Percentiles rank a stretch among this genome's conserved stretches.
phyloP scores from a whole-genome alignment of 352 stramenopile species.

The Pythium biforme region DNA sequence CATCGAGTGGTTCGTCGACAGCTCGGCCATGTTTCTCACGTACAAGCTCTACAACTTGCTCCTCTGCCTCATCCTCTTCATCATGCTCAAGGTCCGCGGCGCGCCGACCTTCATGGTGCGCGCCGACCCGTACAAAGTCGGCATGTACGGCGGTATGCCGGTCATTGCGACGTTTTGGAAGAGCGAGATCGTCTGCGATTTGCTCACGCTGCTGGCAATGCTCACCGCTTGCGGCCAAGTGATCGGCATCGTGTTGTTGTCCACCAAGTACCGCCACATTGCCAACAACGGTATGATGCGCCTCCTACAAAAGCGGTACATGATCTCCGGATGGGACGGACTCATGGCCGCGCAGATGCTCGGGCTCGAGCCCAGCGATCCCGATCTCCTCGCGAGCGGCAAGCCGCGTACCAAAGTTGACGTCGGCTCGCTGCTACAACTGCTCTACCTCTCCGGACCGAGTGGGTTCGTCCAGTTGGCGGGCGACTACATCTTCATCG shows the following conservation, averaged over 20 bases:
- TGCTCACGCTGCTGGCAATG: constrained; percentile 40
- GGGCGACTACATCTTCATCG: constrained; percentile 53
- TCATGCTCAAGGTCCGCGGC: constrained; percentile 42
- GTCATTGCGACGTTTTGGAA: constrained; percentile 46
- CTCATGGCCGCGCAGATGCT: constrained; percentile 40
- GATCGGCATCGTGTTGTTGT: constrained; percentile 34
- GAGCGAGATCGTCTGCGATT: constrained; percentile 59
- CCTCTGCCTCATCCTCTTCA: constrained; percentile 43
- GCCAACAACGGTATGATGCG: constrained; percentile 48
- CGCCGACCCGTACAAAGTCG: constrained; percentile 32
- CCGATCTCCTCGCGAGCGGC: constrained; percentile 27
- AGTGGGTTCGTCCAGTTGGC: constrained; percentile 47
- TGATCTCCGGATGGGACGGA: constrained; percentile 55
- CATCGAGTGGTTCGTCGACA: constrained; percentile 57
- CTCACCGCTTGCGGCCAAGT: constrained; percentile 33
- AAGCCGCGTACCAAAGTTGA: constrained; percentile 37
- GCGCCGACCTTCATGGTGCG: constrained; percentile 54
- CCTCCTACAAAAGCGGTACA: constrained; percentile 49
- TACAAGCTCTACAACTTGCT: constrained; percentile 67
- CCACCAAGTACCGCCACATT: constrained; percentile 44
- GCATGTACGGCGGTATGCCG: constrained; percentile 44
- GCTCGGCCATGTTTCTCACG: constrained; percentile 46
- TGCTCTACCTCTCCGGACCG: constrained; percentile 50
- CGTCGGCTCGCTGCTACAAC: constrained; percentile 44
- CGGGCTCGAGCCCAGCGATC: constrained; percentile 47